Conservation (phyloP, 768 basidiomycete genomes). For the Ramaria sp. region DNA sequence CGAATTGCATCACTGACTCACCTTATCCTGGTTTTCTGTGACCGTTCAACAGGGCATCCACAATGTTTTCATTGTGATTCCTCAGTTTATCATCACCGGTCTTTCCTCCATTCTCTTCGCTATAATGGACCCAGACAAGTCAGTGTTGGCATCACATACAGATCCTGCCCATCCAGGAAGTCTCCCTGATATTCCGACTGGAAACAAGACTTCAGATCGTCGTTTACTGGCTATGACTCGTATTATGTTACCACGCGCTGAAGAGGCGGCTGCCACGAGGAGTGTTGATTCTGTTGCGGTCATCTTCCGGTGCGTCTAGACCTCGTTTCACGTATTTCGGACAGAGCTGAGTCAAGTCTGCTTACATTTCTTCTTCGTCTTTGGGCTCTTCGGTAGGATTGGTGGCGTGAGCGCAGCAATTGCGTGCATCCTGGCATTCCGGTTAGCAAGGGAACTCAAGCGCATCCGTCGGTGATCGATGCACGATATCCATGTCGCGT, state of each 20-base stretch:
- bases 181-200: constrained; percentile 2
- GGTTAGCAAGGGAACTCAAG: constrained; percentile 41
- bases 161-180: constrained; percentile 10
- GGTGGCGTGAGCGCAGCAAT: constrained; percentile 46
- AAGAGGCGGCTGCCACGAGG: constrained; percentile 16
- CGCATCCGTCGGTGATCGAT: not conserved
- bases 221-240: not conserved
- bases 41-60: constrained; percentile 66
- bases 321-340: not conserved
- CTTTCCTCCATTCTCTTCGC: constrained; percentile 81
- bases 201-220: not conserved
- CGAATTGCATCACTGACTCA: not conserved
- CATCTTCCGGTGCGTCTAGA: constrained; percentile 56
- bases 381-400: constrained; percentile 26
- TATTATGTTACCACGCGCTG: constrained; percentile 6
- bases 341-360: not conserved
- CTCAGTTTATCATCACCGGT: constrained; percentile 88
- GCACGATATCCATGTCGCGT: not conserved
- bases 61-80: constrained; percentile 88
- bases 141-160: constrained; percentile 27
- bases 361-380: too few species aligned
- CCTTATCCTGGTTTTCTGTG: constrained; percentile 1
- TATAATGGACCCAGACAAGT: constrained; percentile 59
- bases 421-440: constrained; percentile 44
- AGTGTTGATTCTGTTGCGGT: constrained; percentile 65